Conservation (phyloP, 2,329 filamentous ascomycete species). For the Nemania diffusa region DNA sequence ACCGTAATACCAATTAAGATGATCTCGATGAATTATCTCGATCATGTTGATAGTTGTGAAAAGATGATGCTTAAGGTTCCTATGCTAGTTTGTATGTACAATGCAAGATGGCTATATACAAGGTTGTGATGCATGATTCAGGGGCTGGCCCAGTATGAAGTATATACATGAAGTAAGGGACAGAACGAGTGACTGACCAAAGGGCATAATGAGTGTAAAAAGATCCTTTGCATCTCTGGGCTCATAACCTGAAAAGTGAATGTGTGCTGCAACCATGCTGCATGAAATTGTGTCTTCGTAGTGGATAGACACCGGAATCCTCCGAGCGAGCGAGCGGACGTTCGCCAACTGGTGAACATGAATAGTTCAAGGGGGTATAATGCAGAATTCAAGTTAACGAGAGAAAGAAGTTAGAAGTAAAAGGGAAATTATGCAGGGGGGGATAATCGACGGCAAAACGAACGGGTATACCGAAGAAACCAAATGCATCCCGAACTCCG, state of each 20-base stretch:
- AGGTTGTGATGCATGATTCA: background rate
- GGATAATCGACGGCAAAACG: slow-evolving; percentile 1
- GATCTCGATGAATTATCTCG: too few relatives aligned
- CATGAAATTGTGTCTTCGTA: background rate
- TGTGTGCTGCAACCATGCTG: background rate
- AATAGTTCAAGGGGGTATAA: background rate
- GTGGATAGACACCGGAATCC: background rate
- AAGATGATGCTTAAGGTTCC: background rate
- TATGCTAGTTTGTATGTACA: slow-evolving; percentile 33
- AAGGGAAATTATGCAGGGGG: background rate
- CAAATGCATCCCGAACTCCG: slow-evolving; percentile 13
- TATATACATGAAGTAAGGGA: slow-evolving; percentile 23
- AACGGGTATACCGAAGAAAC: slow-evolving; percentile 25
- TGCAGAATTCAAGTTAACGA: background rate
- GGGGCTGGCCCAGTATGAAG: slow-evolving; percentile 8
- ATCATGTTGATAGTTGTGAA: background rate
- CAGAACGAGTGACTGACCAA: background rate
- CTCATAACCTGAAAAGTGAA: background rate
- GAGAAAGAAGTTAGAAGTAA: background rate
- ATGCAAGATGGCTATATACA: slow-evolving; percentile 32
- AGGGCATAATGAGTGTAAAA: background rate
- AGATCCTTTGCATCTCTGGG: background rate
- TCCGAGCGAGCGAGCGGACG: slow-evolving; percentile 9
- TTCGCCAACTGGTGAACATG: background rate
- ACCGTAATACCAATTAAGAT: too few relatives aligned